Conservation (phyloP, 805 yeast species). For the Blastobotrys mokoenaii region DNA sequence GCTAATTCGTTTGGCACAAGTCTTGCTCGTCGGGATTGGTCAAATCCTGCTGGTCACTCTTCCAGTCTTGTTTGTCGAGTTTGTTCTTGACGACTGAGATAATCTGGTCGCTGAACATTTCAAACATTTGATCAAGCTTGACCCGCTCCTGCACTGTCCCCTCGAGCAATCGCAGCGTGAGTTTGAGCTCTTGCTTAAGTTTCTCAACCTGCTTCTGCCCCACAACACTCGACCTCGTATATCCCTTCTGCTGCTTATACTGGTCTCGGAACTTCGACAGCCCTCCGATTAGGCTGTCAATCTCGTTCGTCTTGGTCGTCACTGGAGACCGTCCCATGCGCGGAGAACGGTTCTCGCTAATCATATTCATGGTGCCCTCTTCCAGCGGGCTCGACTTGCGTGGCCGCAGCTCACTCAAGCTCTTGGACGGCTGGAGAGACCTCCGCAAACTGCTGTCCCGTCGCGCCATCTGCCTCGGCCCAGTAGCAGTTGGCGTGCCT, state of each 20-base stretch:
- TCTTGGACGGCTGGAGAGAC: constrained; percentile 7
- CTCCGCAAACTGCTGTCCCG: neutral
- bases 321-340: neutral
- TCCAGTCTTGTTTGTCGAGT: neutral
- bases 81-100: constrained; percentile 10
- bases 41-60: neutral
- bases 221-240: neutral
- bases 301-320: neutral
- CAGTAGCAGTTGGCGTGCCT: neutral
- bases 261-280: constrained; percentile 9
- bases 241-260: constrained; percentile 2
- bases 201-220: constrained; percentile 9
- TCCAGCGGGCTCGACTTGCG: neutral
- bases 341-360: neutral
- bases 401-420: constrained; percentile 6
- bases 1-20: no score
- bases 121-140: constrained; percentile 14
- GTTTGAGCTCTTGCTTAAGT: constrained; percentile 11
- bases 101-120: constrained; percentile 20
- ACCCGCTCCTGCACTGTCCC: constrained; percentile 3
- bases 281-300: constrained; percentile 6
- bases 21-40: no score
- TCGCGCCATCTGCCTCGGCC: neutral
- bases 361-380: no score
- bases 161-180: constrained; percentile 11